Conservation (phyloP, 2,329 filamentous ascomycete genomes). For the Cladophialophora chaetospira region DNA sequence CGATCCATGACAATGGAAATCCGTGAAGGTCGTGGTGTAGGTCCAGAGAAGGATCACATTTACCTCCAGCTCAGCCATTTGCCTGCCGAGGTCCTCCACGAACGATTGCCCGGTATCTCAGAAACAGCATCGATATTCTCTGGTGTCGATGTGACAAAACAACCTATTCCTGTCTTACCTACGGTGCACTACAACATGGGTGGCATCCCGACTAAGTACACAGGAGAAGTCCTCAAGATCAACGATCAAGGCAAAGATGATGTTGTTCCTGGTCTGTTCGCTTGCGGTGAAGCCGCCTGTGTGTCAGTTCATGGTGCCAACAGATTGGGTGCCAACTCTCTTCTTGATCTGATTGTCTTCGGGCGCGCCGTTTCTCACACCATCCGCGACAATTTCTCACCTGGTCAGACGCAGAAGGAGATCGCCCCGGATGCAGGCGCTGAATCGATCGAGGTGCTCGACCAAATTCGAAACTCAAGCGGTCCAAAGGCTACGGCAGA, state of each 20-base stretch:
- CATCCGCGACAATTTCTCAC: conserved; percentile 90
- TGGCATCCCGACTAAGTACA: conserved; percentile 97
- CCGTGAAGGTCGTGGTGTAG: conserved; percentile 93
- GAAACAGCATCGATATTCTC: conserved; percentile 97
- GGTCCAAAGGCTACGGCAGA: conserved; percentile 80
- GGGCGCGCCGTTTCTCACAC: conserved; percentile 96
- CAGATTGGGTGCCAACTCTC: conserved; percentile 95
- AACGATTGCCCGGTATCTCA: conserved; percentile 96
- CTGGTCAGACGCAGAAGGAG: conserved; percentile 76
- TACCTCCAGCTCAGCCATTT: conserved; percentile 97
- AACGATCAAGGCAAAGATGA: conserved; percentile 86
- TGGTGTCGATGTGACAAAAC: conserved; percentile 94
- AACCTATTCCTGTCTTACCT: conserved; percentile 93
- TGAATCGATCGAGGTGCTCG: conserved; percentile 65
- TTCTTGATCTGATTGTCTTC: conserved; percentile 96
- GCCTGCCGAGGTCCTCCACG: conserved; percentile 85
- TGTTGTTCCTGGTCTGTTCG: conserved; percentile 91
- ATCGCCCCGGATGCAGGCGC: conserved; percentile 83
- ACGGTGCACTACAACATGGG: conserved; percentile 99
- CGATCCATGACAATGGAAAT: conserved; percentile 99
- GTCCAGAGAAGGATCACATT: conserved; percentile 96
- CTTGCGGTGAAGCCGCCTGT: conserved; percentile 94
- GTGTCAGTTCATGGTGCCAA: conserved; percentile 98
- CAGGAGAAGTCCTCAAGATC: conserved; percentile 88
- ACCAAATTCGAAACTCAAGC: conserved; percentile 74